These are phyloP conservation scores for Crocinoboletus sp. DNA, from an alignment of 1,284 basidiomycete species.

Conservation along the genomic window DNA sequence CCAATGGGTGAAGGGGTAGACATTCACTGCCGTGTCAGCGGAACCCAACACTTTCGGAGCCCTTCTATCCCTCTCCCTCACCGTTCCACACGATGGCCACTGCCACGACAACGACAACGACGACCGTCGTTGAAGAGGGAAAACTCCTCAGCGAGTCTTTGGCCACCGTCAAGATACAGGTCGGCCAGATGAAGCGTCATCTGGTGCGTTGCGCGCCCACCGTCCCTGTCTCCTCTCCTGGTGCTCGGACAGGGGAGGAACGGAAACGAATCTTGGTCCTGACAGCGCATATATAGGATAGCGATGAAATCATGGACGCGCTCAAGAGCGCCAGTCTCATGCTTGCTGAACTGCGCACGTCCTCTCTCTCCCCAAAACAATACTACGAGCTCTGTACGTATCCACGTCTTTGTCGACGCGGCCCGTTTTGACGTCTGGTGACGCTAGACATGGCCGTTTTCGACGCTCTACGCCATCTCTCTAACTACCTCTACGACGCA, in stretches of 20 bases:
- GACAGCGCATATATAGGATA: conserved; percentile 51
- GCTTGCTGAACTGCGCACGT: conserved; percentile 91
- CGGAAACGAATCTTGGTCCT: background rate
- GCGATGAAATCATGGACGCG: conserved; percentile 96
- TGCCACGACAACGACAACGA: conserved; percentile 10
- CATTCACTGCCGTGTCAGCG: background rate
- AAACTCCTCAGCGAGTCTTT: conserved; percentile 81
- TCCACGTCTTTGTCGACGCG: background rate
- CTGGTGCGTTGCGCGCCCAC: conserved; percentile 52
- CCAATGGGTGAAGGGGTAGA: conserved; percentile 8
- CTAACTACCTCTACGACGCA: conserved; percentile 92
- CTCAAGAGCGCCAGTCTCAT: conserved; percentile 93
- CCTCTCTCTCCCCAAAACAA: conserved; percentile 89
- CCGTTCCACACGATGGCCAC: conserved; percentile 22
- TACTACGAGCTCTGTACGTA: conserved; percentile 93
- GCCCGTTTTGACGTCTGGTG: background rate
- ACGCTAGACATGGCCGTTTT: conserved; percentile 91
- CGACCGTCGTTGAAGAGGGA: conserved; percentile 54
- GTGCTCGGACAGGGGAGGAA: background rate
- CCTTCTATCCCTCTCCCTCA: conserved; percentile 1
- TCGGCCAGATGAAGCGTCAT: conserved; percentile 90
- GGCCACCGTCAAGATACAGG: conserved; percentile 87
- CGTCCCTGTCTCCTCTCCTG: background rate
- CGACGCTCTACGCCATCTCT: conserved; percentile 88
- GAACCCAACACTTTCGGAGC: conserved; percentile 1